These are phyloP conservation scores for Neonectria hederae DNA, from an alignment of 2,329 filamentous ascomycete genomes.

Conservation along the genomic window DNA sequence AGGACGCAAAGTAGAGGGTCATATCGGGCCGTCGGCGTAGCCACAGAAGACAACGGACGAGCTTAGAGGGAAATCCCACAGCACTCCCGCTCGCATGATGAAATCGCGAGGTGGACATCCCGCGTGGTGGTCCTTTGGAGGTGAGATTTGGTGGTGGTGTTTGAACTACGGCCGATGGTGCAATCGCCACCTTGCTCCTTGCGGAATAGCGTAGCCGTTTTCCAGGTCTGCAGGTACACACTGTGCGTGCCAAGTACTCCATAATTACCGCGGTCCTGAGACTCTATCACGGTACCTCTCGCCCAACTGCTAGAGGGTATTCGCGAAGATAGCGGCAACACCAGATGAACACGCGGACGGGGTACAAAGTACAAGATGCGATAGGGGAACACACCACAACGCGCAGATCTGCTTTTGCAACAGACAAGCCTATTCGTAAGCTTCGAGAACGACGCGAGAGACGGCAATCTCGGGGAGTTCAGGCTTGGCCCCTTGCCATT, in stretches of 20 bases:
- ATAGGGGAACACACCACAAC: background rate
- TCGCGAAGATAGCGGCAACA: background rate
- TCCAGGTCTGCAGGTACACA: constrained; percentile 1
- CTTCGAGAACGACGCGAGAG: constrained; percentile 10
- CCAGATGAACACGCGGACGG: background rate
- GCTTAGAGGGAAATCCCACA: background rate
- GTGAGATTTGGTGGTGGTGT: constrained; percentile 25
- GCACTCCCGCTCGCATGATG: constrained; percentile 20
- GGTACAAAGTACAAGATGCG: background rate
- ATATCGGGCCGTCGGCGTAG: constrained; percentile 27
- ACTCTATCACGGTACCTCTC: background rate
- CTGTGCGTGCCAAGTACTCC: background rate
- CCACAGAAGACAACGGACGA: background rate
- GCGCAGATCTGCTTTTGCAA: background rate
- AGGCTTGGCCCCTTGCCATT: constrained; percentile 13
- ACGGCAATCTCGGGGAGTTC: constrained; percentile 21
- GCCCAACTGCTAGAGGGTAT: background rate
- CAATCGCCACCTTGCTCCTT: constrained; percentile 40
- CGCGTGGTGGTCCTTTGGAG: constrained; percentile 20
- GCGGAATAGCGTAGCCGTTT: constrained; percentile 31
- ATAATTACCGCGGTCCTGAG: background rate
- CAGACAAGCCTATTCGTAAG: constrained; percentile 6
- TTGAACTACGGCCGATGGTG: constrained; percentile 37
- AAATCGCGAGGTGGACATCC: constrained; percentile 22
- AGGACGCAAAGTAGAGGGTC: constrained; percentile 9